Conservation (phyloP, 306 rosid genomes). For the Morella rubra region DNA sequence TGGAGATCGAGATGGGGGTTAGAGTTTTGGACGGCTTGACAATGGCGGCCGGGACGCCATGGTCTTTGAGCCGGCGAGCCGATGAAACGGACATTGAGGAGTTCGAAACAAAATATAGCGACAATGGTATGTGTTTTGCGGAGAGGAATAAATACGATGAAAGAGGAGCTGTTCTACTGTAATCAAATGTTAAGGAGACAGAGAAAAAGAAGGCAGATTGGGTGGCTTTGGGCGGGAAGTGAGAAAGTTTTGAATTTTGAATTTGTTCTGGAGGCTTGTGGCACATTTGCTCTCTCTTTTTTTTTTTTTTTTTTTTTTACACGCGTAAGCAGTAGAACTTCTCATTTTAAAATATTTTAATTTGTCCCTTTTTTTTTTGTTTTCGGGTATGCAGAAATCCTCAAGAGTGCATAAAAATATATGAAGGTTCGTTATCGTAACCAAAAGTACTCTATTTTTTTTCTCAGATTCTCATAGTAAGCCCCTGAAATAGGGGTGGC, state of each 20-base stretch:
- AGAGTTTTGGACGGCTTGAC: slow-evolving; percentile 44
- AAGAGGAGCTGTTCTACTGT: neutral
- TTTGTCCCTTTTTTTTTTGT: no score
- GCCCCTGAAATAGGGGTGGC: no score
- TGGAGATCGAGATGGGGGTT: slow-evolving; percentile 50
- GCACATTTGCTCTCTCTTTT: no score
- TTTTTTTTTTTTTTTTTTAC: no score
- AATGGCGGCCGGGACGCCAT: slow-evolving; percentile 25
- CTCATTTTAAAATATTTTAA: no score
- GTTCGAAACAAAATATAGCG: neutral
- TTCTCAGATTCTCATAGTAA: no score
- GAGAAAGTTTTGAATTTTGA: neutral
- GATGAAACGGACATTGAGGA: slow-evolving; percentile 56
- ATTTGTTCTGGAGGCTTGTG: neutral
- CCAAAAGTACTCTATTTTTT: no score
- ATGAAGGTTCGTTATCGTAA: no score
- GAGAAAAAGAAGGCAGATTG: neutral
- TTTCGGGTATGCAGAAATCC: no score
- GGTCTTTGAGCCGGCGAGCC: slow-evolving; percentile 59
- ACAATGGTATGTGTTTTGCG: neutral
- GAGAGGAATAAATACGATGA: neutral
- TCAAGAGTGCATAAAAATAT: no score
- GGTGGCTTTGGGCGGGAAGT: slow-evolving; percentile 1
- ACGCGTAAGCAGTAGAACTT: no score
- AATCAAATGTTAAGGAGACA: neutral